These are phyloP conservation scores for Cylindrotheca closterium DNA, from an alignment of 108 stramenopile genomes.

Conservation along the genomic window DNA sequence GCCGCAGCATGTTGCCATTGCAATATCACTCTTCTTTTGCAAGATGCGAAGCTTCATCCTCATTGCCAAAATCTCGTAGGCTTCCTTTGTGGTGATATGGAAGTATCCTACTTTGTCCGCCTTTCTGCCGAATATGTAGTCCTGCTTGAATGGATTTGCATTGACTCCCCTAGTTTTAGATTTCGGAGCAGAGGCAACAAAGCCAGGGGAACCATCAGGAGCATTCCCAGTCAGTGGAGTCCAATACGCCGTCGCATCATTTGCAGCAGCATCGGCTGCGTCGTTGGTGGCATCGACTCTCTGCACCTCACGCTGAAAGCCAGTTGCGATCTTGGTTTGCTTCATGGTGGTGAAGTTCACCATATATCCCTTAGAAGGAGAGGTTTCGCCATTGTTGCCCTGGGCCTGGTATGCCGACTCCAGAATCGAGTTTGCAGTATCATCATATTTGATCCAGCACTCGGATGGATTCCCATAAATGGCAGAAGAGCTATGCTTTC, in stretches of 20 bases:
- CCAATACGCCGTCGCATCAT: neutral
- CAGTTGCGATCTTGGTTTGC: neutral
- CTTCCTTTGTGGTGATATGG: conserved; percentile 8
- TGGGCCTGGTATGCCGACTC: conserved; percentile 2
- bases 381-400: neutral
- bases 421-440: neutral
- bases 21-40: too few relatives aligned
- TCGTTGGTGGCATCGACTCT: neutral
- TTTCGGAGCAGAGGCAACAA: neutral
- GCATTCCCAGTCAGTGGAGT: neutral
- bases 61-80: conserved; percentile 3
- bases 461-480: conserved; percentile 1
- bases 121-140: conserved; percentile 9
- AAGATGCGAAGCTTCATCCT: too few relatives aligned
- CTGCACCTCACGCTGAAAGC: neutral
- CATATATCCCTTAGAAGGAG: neutral
- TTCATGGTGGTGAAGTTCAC: conserved; percentile 2
- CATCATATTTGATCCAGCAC: conserved; percentile 5
- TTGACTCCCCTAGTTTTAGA: conserved; percentile 2
- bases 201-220: neutral
- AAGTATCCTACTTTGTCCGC: neutral
- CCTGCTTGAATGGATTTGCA: conserved; percentile 8
- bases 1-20: too few relatives aligned
- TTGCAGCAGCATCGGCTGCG: neutral
- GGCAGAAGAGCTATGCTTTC: neutral